phyloP scores from a whole-genome alignment of 805 yeast species.

The Metschnikowia continentalis region DNA sequence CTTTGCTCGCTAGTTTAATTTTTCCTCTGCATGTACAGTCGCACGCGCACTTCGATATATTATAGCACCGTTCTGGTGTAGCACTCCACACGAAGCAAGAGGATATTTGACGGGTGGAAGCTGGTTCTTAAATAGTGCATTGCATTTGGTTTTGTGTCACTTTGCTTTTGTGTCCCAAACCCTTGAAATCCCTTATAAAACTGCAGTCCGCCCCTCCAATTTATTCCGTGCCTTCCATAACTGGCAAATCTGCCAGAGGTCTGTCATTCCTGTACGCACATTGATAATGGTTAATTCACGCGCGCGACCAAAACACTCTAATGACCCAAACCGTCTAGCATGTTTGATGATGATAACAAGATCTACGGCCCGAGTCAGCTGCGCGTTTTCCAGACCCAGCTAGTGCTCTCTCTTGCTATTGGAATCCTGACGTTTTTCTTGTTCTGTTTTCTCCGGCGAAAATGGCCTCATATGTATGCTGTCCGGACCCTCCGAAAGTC shows the following conservation, averaged over 20 bases:
- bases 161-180: too few relatives aligned
- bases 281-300: background rate
- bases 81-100: background rate
- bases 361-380: constrained; percentile 46
- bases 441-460: constrained; percentile 49
- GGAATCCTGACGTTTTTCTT: constrained; percentile 44
- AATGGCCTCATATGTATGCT: constrained; percentile 56
- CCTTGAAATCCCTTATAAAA: too few relatives aligned
- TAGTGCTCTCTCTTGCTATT: constrained; percentile 44
- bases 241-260: background rate
- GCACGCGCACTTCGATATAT: background rate
- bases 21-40: constrained; percentile 2
- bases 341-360: constrained; percentile 15
- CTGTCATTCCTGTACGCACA: background rate
- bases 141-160: too few relatives aligned
- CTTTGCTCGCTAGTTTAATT: constrained; percentile 3
- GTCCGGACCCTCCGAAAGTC: constrained; percentile 48
- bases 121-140: too few relatives aligned
- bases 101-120: too few relatives aligned
- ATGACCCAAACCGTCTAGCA: background rate
- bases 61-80: background rate
- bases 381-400: constrained; percentile 55
- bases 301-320: background rate
- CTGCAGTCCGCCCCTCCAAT: too few relatives aligned
- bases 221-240: too few relatives aligned